Base-by-base conservation (phyloP, 306 rosid species). In the Coriaria nepalensis region DNA sequence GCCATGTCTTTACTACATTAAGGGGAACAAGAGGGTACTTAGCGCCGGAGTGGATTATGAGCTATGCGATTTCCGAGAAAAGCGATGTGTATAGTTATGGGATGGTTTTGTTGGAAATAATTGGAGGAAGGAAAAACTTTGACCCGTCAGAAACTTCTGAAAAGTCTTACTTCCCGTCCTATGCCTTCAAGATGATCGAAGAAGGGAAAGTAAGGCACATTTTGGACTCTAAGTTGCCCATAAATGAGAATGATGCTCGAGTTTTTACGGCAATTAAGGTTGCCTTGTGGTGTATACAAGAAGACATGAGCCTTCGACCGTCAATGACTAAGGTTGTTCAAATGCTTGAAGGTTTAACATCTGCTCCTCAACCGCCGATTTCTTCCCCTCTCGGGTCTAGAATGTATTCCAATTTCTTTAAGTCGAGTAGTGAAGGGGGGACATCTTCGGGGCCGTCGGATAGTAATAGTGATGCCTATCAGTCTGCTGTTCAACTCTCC, bases 21-120 rank as follows among this genome's bases (percentile, higher is more conserved):
- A 71, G 97, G 39, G 95, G 95, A 15, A 88, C 97, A 0, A 64
- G 95, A 20, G 95, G 97, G 6, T 84, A 88, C 62, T 83, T 88
- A 5, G 97, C 95, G 2, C 97, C 95, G 4, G 95, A 88, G 48
- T 88, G 93, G 97, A 84, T 88, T 70, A 88, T 95, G 47, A 84
- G 79, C 72, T 88, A 84, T 11, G 86, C 96, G 2, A 88, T 88
- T 63, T 83, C 94, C 46, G 94, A 88, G 83, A 88, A 83, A 50
- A 88, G 97, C 38, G 97, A 88, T 13, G 90, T 84, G 5, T 88
- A 84, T 15, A 88, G 95, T 65, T 88, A 76, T 4, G 97, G 97
- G 14, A 88, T 88, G 93, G 73, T 83, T 37, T 61, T 88, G 72
- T 67, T 84, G 12, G 93, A 88, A 78, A 78, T 84, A 41, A 74